Base-by-base conservation (phyloP, 345 rosid species). In the Brassica incana region DNA sequence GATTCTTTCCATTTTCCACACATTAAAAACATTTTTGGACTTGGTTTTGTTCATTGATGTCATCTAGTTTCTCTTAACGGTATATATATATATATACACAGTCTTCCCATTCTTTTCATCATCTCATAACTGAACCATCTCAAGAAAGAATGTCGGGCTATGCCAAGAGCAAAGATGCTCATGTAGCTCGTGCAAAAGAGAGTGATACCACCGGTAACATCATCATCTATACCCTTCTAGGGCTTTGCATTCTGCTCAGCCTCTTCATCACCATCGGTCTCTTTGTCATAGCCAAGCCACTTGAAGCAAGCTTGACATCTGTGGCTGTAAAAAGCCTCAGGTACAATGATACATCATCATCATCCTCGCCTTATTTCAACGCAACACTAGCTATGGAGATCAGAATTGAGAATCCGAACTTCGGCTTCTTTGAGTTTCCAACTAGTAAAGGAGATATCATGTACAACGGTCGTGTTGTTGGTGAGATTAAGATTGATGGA, bases 251-350 rank as follows among this genome's bases (percentile, higher is more conserved):
- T 64, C 60, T 80, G 29, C 79, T 80, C 54, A 16, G 1, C 68
- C 2, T 69, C 40, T 75, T 80, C 79, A 75, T 80, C 76, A 40
- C 6, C 76, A 20, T 80, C 29, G 79, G 83, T 65, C 75, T 63
- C 68, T 80, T 8, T 30, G 30, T 80, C 67, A 38, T 69, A 75
- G 76, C 79, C 20, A 80, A 80, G 83, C 83, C 76, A 69, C 56
- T 27, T 1, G 8, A n/a, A 67, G 78, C 84, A 72, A 72, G 72
- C 16, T 8, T 81, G 16, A 52, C 58, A 60, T 77, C 78, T 5
- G 71, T 67, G 27, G 54, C n/a, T 18, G 1, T 81, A 60, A 81
- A 16, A 63, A 73, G 73, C 84, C 78, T 77, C 62, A 67, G 20
- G 30, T 73, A 81, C 74, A 77, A 72, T 5, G 4, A 67, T 67